Conservation (phyloP, 2,329 filamentous ascomycete species). For the Sarocladium strictum region DNA sequence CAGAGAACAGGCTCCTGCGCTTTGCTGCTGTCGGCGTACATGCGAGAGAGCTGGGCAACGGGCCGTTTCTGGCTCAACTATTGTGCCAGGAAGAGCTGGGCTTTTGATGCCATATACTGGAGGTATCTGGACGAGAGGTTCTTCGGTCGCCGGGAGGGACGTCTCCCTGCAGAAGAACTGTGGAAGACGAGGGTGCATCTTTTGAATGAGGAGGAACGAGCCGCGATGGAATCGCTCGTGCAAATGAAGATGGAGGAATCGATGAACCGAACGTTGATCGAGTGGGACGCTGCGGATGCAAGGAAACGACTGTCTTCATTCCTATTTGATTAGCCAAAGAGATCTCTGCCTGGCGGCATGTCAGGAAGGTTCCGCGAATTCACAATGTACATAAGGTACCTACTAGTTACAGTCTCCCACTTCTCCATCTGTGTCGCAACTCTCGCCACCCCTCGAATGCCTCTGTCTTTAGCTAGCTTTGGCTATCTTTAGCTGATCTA, state of each 20-base stretch:
- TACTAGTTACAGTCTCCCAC: too few species aligned
- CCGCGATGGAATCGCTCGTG: constrained; percentile 24
- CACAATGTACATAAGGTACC: too few species aligned
- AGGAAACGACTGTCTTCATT: too few species aligned
- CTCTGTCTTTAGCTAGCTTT: too few species aligned
- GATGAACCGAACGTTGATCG: constrained; percentile 13
- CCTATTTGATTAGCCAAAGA: too few species aligned
- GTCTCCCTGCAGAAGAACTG: constrained; percentile 13
- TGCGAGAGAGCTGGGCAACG: constrained; percentile 31
- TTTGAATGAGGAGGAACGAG: constrained; percentile 19
- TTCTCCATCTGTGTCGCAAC: too few species aligned
- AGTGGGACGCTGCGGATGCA: too few species aligned
- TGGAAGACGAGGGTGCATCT: constrained; percentile 24
- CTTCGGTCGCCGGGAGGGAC: constrained; percentile 20
- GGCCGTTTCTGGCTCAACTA: constrained; percentile 27
- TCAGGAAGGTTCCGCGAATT: too few species aligned
- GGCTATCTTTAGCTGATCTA: too few species aligned
- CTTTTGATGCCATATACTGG: constrained; percentile 32
- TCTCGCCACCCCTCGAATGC: too few species aligned
- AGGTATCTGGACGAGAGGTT: constrained; percentile 26
- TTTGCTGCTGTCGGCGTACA: constrained; percentile 23
- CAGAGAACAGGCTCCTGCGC: not conserved
- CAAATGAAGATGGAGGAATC: constrained; percentile 24
- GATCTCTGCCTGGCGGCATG: too few species aligned
- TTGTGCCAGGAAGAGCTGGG: constrained; percentile 29